Conservation (phyloP, 2,329 filamentous ascomycete species). For the Phialemonium atrogriseum region DNA sequence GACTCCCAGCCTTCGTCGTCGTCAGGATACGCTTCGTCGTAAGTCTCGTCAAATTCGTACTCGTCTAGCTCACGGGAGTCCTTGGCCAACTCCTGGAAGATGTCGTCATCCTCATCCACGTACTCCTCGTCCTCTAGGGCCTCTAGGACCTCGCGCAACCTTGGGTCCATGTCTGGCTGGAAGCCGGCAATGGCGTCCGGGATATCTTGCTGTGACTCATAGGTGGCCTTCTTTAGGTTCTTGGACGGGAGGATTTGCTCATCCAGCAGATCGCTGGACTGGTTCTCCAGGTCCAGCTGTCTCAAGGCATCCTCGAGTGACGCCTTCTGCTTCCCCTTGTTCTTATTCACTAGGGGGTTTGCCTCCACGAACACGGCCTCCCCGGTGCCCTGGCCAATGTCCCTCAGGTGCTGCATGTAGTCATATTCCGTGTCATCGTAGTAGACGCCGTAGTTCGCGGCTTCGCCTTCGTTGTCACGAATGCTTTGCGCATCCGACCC, state of each 20-base stretch:
- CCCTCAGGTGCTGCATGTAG: constrained; percentile 98
- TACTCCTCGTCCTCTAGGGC: constrained; percentile 93
- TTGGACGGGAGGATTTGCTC: constrained; percentile 72
- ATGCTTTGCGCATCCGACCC: constrained; percentile 57
- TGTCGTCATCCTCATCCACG: constrained; percentile 77
- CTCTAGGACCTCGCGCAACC: constrained; percentile 82
- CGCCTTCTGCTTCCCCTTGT: constrained; percentile 67
- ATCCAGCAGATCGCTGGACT: constrained; percentile 53
- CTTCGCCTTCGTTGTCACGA: constrained; percentile 89
- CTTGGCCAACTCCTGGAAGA: constrained; percentile 55
- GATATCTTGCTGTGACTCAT: constrained; percentile 87
- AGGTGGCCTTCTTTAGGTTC: constrained; percentile 67
- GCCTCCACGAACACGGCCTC: constrained; percentile 78
- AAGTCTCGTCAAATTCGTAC: constrained; percentile 66
- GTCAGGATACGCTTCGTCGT: constrained; percentile 42
- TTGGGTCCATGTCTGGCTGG: constrained; percentile 95
- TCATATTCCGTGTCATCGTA: constrained; percentile 95
- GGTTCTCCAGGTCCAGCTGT: constrained; percentile 48
- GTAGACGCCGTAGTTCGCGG: constrained; percentile 87
- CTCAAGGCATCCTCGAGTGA: constrained; percentile 76
- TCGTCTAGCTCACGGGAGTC: constrained; percentile 45
- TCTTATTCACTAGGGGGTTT: constrained; percentile 51
- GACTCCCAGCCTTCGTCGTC: constrained; percentile 90
- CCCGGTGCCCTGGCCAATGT: constrained; percentile 66
- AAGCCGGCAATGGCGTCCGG: constrained; percentile 90